phyloP scores from a whole-genome alignment of 2,329 filamentous ascomycete genomes.

The Aspergillus hiratsukae region DNA sequence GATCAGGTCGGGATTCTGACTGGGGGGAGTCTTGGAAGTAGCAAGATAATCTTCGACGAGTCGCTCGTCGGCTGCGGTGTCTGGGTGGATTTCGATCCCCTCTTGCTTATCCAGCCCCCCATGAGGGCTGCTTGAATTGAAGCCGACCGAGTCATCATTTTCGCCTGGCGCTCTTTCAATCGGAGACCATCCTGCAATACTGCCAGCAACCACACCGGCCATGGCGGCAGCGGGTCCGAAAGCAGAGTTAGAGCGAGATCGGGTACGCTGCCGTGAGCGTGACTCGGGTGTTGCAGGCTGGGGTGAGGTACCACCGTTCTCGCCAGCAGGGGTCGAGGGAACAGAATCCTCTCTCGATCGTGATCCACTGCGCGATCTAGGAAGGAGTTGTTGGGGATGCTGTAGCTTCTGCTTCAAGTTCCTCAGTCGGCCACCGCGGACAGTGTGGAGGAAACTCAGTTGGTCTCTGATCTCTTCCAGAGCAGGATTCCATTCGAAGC shows the following conservation, averaged over 20 bases:
- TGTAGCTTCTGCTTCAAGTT: constrained; percentile 58
- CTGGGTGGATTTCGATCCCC: constrained; percentile 46
- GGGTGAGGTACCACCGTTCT: constrained; percentile 34
- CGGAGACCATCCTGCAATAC: constrained; percentile 60
- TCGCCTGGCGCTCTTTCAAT: constrained; percentile 47
- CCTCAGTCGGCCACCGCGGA: constrained; percentile 59
- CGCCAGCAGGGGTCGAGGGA: constrained; percentile 54
- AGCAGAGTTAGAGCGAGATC: constrained; percentile 56
- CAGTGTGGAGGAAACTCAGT: constrained; percentile 58
- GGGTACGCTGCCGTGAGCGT: constrained; percentile 44
- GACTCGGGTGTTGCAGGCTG: constrained; percentile 54
- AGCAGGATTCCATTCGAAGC: constrained; percentile 56
- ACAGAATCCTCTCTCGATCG: constrained; percentile 42
- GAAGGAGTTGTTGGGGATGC: constrained; percentile 49
- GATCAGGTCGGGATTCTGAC: constrained; percentile 43
- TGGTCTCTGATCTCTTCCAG: constrained; percentile 61
- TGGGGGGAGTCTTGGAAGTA: constrained; percentile 38
- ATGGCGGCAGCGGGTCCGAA: constrained; percentile 60
- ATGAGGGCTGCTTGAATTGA: constrained; percentile 33
- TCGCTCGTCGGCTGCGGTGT: constrained; percentile 43
- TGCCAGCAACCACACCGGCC: constrained; percentile 63
- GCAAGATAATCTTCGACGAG: constrained; percentile 36
- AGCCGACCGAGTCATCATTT: constrained; percentile 37
- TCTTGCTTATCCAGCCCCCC: constrained; percentile 38
- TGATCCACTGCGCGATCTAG: constrained; percentile 41